Evolutionary conservation across 1,284 basidiomycete genomes (phyloP).

Genomic region (Xerocomus amazonicus): DNA sequence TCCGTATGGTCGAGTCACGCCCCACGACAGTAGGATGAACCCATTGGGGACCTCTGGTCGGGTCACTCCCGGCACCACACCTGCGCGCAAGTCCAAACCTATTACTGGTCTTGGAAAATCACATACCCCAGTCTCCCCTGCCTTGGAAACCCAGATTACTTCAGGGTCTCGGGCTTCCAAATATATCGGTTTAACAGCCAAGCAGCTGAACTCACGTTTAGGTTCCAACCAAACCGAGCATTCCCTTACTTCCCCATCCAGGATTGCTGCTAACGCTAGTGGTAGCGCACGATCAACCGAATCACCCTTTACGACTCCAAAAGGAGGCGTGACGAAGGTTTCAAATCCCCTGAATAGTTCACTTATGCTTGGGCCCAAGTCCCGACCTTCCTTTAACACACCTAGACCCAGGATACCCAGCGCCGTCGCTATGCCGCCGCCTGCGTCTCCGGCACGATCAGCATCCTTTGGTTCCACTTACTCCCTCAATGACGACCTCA

Average conservation of each 20-base stretch:
- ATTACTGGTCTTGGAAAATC: constrained; percentile 19
- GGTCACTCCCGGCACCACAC: constrained; percentile 39
- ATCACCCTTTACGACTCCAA: constrained; percentile 65
- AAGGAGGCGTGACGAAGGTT: constrained; percentile 40
- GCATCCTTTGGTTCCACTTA: constrained; percentile 32
- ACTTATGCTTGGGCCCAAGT: constrained; percentile 39
- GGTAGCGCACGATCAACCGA: constrained; percentile 26
- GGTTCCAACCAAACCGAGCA: constrained; percentile 21
- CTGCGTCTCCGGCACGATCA: constrained; percentile 50
- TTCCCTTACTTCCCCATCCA: constrained; percentile 30
- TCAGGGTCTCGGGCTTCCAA: constrained; percentile 81
- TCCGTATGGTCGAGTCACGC: constrained; percentile 38
- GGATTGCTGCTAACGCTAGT: constrained; percentile 19
- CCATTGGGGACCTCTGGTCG: constrained; percentile 33
- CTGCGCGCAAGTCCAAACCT: constrained; percentile 33
- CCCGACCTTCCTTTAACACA: constrained; percentile 48
- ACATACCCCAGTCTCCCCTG: constrained; percentile 30
- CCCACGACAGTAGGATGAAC: constrained; percentile 28
- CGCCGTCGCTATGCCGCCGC: constrained; percentile 74
- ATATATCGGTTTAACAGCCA: constrained; percentile 79
- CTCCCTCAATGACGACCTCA: constrained; percentile 33
- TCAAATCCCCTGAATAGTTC: constrained; percentile 39
- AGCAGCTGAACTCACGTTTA: constrained; percentile 60
- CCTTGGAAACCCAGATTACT: constrained; percentile 53
- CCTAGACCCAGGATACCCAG: constrained; percentile 67